Base-by-base conservation (phyloP, 192 early-diverging fungal species). In the Spinellus fusiger region DNA sequence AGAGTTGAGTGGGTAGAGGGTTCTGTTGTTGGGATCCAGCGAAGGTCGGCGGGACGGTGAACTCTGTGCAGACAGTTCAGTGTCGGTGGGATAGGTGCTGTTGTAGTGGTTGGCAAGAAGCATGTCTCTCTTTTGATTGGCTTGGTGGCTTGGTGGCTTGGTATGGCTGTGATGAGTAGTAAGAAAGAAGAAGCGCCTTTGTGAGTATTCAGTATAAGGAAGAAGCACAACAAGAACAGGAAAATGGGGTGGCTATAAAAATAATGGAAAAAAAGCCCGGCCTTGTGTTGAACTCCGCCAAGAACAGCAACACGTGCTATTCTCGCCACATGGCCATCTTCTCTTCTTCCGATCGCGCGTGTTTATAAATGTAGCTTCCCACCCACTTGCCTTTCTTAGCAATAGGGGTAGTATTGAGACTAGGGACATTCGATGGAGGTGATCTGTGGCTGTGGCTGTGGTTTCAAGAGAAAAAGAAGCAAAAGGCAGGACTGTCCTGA, bases 1-100 rank as follows among this genome's bases (percentile, higher is more conserved):
- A 9, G 54, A 55, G 18, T 31, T 37, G 9, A 55, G 26, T n/a
- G 54, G 54, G n/a, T 55, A 55, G 27, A 55, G 29, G 1, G 54
- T 55, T 35, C 54, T 55, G 10, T 31, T 37, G 4, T 12, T 37
- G 29, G 54, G 33, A 22, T 55, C 54, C 16, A 55, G 29, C 1
- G 54, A 55, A 22, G 13, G 33, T 55, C 54, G 15, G 7, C 54
- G 31, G 3, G 15, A n/a, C 3, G 40, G 40, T 37, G 5, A 13
- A 12, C 18, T 12, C 10, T 3, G 4, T 44, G 40, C 15, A n/a
- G 40, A 18, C 3, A n/a, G 40, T 12, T 44, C 40, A 44, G 40
- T 3, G 40, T 44, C 40, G 10, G 18, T 18, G 18, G 40, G 40
- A 18, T 44, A 18, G 18, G 40, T n/a, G 5, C 7, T 13, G 10